phyloP scores from a whole-genome alignment of 1,284 basidiomycete species.

The Lignosus rhinocerotis region DNA sequence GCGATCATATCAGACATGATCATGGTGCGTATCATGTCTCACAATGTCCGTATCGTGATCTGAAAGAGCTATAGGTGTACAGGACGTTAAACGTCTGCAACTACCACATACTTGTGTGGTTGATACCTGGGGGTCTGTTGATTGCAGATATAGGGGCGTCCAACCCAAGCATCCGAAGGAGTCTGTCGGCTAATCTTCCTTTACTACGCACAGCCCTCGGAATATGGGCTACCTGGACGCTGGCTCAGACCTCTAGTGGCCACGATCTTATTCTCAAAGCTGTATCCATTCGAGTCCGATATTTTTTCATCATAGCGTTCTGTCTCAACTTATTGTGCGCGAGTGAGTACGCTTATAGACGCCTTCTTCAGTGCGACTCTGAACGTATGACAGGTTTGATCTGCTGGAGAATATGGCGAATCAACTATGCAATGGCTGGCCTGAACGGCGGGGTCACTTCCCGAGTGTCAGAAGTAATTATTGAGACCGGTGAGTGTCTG shows the following conservation, averaged over 20 bases:
- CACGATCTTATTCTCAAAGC: neutral
- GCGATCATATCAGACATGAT: neutral
- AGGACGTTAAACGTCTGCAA: neutral
- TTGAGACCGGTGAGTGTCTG: neutral
- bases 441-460: neutral
- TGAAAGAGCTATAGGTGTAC: neutral
- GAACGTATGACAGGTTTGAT: neutral
- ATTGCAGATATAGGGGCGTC: neutral
- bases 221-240: neutral
- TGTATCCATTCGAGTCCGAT: neutral
- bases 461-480: neutral
- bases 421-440: neutral
- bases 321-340: neutral
- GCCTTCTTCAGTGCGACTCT: too few species aligned
- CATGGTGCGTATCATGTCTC: neutral
- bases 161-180: too few species aligned
- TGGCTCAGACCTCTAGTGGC: neutral
- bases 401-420: neutral
- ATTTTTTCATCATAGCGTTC: constrained; percentile 3
- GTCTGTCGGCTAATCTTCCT: neutral
- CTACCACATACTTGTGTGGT: neutral
- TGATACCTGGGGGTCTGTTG: neutral
- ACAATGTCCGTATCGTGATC: neutral
- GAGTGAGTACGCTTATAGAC: neutral
- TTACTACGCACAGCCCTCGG: neutral